phyloP scores from a whole-genome alignment of 345 rosid species.

The Cochlearia excelsa region DNA sequence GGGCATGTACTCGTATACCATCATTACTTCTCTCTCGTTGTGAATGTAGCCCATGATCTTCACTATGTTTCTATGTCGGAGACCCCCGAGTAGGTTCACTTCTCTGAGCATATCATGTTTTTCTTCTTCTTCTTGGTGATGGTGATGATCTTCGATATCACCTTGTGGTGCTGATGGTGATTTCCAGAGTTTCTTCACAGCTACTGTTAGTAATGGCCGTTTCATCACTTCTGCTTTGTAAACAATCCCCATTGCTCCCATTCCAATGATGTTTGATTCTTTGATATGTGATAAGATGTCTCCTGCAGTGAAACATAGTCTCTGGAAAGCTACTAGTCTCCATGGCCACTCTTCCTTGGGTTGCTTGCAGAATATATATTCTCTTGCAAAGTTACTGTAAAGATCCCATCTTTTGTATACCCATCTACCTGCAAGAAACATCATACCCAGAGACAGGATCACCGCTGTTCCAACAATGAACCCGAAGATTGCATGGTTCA shows the following conservation, averaged over 20 bases:
- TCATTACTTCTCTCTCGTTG: conserved; percentile 71
- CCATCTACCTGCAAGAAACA: conserved; percentile 54
- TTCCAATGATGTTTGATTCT: conserved; percentile 77
- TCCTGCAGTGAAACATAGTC: conserved; percentile 61
- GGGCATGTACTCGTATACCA: conserved; percentile 80
- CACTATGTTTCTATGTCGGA: conserved; percentile 81
- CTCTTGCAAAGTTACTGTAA: conserved; percentile 45
- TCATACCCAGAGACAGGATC: conserved; percentile 47
- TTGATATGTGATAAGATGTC: conserved; percentile 72
- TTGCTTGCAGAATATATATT: conserved; percentile 43
- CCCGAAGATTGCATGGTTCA: conserved; percentile 54
- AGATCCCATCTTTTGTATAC: conserved; percentile 69
- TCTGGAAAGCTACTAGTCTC: conserved; percentile 82
- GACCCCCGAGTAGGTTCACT: conserved; percentile 71
- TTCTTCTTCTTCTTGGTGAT: conserved; percentile 42
- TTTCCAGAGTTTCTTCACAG: conserved; percentile 92
- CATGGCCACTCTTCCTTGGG: conserved; percentile 83
- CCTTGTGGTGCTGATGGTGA: conserved; percentile 41
- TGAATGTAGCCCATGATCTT: conserved; percentile 73
- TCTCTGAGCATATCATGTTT: conserved; percentile 56
- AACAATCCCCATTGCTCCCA: conserved; percentile 91
- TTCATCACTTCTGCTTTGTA: conserved; percentile 80
- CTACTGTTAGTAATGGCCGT: conserved; percentile 54
- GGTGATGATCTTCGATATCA: conserved; percentile 42
- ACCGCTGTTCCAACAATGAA: conserved; percentile 48